Percentiles rank a stretch among this genome's conserved stretches.
These are phyloP conservation scores for Zygoascus biomembranicola DNA, from an alignment of 805 yeast genomes.

Conservation along the genomic window DNA sequence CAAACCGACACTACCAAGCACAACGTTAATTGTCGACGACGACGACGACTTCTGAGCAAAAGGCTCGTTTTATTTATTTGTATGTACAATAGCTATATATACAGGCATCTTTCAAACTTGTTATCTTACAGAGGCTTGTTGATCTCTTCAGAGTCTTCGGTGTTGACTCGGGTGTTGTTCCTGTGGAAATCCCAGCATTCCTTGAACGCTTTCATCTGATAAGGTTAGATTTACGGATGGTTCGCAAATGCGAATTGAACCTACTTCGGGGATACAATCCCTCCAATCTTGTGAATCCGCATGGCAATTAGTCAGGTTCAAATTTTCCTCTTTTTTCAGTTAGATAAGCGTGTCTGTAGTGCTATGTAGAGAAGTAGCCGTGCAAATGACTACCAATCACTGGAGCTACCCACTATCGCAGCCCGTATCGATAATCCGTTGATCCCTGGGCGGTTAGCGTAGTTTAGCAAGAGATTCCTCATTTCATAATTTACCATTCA, in stretches of 20 bases:
- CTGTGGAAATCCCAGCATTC: slow-evolving; percentile 55
- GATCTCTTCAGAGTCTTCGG: background rate
- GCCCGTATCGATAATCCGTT: slow-evolving; percentile 65
- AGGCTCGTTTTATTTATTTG: background rate
- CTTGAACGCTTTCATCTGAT: slow-evolving; percentile 47
- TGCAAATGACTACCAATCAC: too few species aligned
- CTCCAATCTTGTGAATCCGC: slow-evolving; percentile 83
- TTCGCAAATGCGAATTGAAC: slow-evolving; percentile 15
- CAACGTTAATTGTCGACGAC: slow-evolving; percentile 1
- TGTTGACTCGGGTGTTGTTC: slow-evolving; percentile 30
- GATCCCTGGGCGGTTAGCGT: slow-evolving; percentile 43
- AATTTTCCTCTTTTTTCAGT: slow-evolving; percentile 69
- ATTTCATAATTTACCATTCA: slow-evolving; percentile 43
- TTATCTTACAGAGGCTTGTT: background rate
- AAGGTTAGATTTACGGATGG: background rate
- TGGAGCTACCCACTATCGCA: slow-evolving; percentile 42
- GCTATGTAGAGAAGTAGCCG: too few species aligned
- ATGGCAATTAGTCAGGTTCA: slow-evolving; percentile 64
- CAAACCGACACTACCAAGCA: background rate
- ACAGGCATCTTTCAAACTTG: background rate
- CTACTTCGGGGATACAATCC: slow-evolving; percentile 54
- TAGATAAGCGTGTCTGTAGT: slow-evolving; percentile 5
- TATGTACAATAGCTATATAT: background rate
- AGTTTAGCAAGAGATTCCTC: background rate
- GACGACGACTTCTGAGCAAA: background rate